Conservation (phyloP, 352 stramenopile genomes). For the Paralagenidium karlingii region DNA sequence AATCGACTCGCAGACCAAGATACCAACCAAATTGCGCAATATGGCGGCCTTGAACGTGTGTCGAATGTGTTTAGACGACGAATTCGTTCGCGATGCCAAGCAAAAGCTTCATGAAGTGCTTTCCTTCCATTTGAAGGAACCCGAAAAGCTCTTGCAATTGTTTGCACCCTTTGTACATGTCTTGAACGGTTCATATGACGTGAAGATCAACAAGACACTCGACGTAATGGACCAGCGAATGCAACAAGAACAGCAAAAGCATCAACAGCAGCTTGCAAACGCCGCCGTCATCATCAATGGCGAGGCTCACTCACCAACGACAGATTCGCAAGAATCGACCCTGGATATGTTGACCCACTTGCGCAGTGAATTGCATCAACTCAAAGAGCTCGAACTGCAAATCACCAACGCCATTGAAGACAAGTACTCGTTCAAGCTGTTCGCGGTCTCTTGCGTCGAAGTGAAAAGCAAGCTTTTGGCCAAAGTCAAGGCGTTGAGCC, state of each 20-base stretch:
- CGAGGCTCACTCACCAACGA: too few relatives aligned
- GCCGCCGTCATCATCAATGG: too few relatives aligned
- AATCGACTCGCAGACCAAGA: conserved; percentile 72
- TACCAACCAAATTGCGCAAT: conserved; percentile 47
- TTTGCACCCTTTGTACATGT: conserved; percentile 71
- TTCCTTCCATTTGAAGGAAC: conserved; percentile 49
- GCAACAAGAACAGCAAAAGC: background rate
- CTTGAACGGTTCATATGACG: conserved; percentile 69
- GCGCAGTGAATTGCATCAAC: conserved; percentile 29
- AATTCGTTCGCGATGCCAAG: conserved; percentile 65
- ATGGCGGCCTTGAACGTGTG: conserved; percentile 63
- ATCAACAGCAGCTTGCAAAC: background rate
- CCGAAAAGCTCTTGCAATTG: conserved; percentile 42
- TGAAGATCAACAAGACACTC: conserved; percentile 37
- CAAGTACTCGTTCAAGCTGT: conserved; percentile 83
- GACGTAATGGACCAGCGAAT: conserved; percentile 13
- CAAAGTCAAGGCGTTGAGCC: conserved; percentile 55
- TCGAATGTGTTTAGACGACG: conserved; percentile 67
- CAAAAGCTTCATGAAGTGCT: conserved; percentile 35
- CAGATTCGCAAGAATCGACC: too few relatives aligned
- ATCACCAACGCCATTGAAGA: conserved; percentile 50
- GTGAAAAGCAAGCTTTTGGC: conserved; percentile 76
- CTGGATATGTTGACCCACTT: conserved; percentile 35
- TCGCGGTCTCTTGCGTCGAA: conserved; percentile 79
- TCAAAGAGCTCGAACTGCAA: conserved; percentile 32